Percentiles rank a stretch among this genome's conserved stretches.
These are phyloP conservation scores for Vitis vinifera DNA, from an alignment of 164 flowering plant species.

Conservation along the genomic window ASM3070453v1 NC_081818.1:24514001-24514500, in stretches of 20 bases:
- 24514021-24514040: too few relatives aligned
- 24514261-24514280: neutral
- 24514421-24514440: conserved; percentile 1
- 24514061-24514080: too few relatives aligned
- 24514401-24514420: neutral
- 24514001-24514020: too few relatives aligned
- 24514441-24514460: neutral
- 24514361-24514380: neutral
- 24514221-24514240: neutral
- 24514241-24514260: neutral
- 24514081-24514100: too few relatives aligned
- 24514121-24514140: conserved; percentile 3
- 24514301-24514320: neutral
- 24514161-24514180: neutral
- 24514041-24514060: too few relatives aligned
- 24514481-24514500: conserved; percentile 9
- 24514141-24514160: neutral
- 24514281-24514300: neutral
- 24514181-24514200: neutral
- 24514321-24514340: neutral
- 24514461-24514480: conserved; percentile 8
- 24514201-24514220: neutral
- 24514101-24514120: neutral
- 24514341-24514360: neutral
- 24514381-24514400: neutral